Evolutionary conservation across 1,139 yeast species (phyloP).

Genomic region (Pichia sp.): DNA sequence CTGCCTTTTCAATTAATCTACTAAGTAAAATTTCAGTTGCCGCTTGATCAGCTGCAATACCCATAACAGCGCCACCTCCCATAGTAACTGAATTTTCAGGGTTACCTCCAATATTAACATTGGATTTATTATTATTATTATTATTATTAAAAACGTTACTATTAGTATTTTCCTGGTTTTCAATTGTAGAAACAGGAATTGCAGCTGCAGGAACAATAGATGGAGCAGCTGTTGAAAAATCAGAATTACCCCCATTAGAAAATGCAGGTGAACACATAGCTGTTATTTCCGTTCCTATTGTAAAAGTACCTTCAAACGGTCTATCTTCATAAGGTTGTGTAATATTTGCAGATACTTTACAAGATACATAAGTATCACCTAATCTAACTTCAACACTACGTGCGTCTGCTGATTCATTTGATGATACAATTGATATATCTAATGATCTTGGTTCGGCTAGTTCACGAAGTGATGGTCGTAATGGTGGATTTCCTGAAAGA

Average conservation of each 20-base stretch:
- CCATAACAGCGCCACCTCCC: conserved; percentile 17
- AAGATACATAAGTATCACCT: conserved; percentile 72
- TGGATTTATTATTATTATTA: background rate
- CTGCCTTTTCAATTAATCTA: conserved; percentile 82
- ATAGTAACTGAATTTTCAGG: conserved; percentile 7
- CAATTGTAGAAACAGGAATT: conserved; percentile 1
- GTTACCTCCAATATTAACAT: background rate
- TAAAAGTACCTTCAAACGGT: conserved; percentile 88
- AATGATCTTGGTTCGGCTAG: conserved; percentile 27
- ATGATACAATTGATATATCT: conserved; percentile 50
- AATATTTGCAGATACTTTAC: conserved; percentile 75
- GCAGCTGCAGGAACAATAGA: conserved; percentile 14
- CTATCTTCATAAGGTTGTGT: conserved; percentile 80
- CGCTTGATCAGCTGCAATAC: conserved; percentile 35
- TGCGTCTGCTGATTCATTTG: conserved; percentile 43
- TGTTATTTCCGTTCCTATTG: conserved; percentile 76
- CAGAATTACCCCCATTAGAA: conserved; percentile 50
- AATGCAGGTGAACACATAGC: conserved; percentile 86
- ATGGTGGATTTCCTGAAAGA: conserved; percentile 11
- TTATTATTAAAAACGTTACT: background rate
- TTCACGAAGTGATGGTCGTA: conserved; percentile 16
- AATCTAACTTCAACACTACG: conserved; percentile 69
- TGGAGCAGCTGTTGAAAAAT: conserved; percentile 15
- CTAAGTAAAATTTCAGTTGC: conserved; percentile 77
- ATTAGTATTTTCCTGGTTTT: background rate